phyloP scores from a whole-genome alignment of 164 flowering plant species.

The Berberis vulgaris region DNA sequence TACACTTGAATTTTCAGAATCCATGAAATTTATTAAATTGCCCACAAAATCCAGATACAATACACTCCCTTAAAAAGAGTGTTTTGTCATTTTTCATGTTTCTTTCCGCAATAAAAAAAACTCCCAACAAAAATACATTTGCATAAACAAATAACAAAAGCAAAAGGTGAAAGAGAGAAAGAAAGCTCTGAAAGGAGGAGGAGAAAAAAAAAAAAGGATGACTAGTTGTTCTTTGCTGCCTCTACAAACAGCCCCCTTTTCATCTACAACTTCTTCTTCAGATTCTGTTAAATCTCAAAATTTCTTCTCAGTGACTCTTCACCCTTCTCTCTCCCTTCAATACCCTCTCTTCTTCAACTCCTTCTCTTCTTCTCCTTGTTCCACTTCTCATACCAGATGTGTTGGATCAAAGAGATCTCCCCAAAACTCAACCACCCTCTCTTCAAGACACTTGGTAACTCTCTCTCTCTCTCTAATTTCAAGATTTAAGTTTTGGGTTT shows the following conservation, averaged over 20 bases:
- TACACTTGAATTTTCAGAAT: too few relatives aligned
- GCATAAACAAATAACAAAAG: too few relatives aligned
- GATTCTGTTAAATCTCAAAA: conserved; percentile 4
- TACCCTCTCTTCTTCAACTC: background rate
- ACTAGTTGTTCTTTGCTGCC: conserved; percentile 14
- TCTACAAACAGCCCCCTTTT: conserved; percentile 7
- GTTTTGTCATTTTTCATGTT: too few relatives aligned
- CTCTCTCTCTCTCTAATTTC: background rate
- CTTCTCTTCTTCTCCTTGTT: background rate
- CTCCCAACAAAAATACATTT: background rate
- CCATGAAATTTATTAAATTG: too few relatives aligned
- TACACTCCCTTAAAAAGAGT: too few relatives aligned
- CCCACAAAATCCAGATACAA: too few relatives aligned
- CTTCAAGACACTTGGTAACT: conserved; percentile 25
- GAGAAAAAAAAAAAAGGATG: background rate
- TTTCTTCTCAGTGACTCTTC: conserved; percentile 1
- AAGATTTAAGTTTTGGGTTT: background rate
- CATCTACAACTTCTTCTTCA: conserved; percentile 9
- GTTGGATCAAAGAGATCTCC: conserved; percentile 4
- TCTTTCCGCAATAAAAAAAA: background rate
- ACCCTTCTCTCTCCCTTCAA: background rate
- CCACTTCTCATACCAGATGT: conserved; percentile 2
- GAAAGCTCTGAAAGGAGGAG: background rate
- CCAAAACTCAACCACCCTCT: background rate
- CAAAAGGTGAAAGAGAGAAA: background rate